Evolutionary conservation across 768 basidiomycete species (phyloP), one percentile per base, ranked within the genome.

Genomic region (Termitomyces sp.): DNA sequence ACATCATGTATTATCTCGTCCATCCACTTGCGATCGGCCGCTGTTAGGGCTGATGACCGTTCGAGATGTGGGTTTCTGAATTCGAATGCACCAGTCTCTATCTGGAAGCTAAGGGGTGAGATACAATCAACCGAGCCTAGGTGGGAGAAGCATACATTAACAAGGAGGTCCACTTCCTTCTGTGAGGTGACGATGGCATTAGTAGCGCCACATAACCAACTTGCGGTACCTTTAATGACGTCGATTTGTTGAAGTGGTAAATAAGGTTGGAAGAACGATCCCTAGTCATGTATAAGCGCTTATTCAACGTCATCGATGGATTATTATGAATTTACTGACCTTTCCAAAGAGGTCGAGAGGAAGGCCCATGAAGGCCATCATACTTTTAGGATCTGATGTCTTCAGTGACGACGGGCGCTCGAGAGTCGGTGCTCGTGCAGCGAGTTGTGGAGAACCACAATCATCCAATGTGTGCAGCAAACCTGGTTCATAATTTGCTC

Each of bases 11-110:
- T 82, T 56, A 96, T 85, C 63, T 96, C 94, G 66, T 98, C 95
- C 82, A 98, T 92, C 97, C 97, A 99, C 70, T 92, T 95, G 58
- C 96, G 77, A 69, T 98, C 97, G 0, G 95, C 93, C 0, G 97
- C 78, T 2, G 96, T 98, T 62, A 99, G 73, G 5, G 82, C 84
- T 22, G 88, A 83, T 34, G 87, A 75, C 29, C 89, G 80, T 63
- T 96, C 94, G 6, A 97, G 67, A 65, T 80, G 85, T 4, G 86
- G 82, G 68, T 98, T 87, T 41, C 88, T 79, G 74, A 97, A 94
- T 64, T 98, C 95, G 57, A 98, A 83, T 2, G 78, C 74, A 5
- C 88, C 91, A 0, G 86, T 88, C 67, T 98, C 97, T 34, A 91
- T 87, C 94, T 97, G 61, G 26, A 29, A 6, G 39, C 24, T 59